These are phyloP conservation scores for Nigrograna mackinnonii DNA, from an alignment of 2,329 filamentous ascomycete genomes.

Conservation along the genomic window DNA sequence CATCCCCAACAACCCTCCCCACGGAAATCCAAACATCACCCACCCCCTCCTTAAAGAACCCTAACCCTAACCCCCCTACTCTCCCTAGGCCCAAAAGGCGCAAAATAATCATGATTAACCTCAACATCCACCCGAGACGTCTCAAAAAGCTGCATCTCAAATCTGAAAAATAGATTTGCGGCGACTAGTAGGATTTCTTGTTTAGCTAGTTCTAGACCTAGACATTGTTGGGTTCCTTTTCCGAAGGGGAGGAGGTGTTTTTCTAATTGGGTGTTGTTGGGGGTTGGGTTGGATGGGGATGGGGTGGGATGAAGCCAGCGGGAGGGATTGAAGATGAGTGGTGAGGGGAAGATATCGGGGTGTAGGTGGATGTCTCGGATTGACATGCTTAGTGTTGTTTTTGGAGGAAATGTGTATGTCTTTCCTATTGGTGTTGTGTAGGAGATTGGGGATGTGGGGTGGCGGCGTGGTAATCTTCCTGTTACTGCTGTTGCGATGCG, in stretches of 20 bases:
- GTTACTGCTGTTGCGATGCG: slow-evolving; percentile 11
- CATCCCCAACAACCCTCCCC: too few relatives aligned
- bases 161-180: slow-evolving; percentile 15
- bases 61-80: slow-evolving; percentile 14
- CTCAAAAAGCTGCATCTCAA: slow-evolving; percentile 12
- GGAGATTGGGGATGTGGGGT: slow-evolving; percentile 5
- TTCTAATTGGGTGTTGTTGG: slow-evolving; percentile 10
- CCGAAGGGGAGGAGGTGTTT: slow-evolving; percentile 16
- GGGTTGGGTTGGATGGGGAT: not conserved
- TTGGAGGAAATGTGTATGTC: slow-evolving; percentile 14
- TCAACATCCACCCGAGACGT: slow-evolving; percentile 12
- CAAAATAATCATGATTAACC: slow-evolving; percentile 11
- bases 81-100: slow-evolving; percentile 8
- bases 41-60: too few relatives aligned
- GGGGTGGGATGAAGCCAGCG: slow-evolving; percentile 17
- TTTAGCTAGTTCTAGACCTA: slow-evolving; percentile 17
- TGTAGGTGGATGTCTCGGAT: slow-evolving; percentile 11
- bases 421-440: slow-evolving; percentile 8
- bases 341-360: slow-evolving; percentile 13
- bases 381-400: slow-evolving; percentile 14
- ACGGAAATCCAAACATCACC: too few relatives aligned
- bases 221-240: slow-evolving; percentile 14
- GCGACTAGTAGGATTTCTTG: slow-evolving; percentile 13
- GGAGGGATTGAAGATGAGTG: slow-evolving; percentile 14
- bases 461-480: slow-evolving; percentile 15